phyloP scores from a whole-genome alignment of 2,329 filamentous ascomycete genomes.

The Xylariaceae sp. region DNA sequence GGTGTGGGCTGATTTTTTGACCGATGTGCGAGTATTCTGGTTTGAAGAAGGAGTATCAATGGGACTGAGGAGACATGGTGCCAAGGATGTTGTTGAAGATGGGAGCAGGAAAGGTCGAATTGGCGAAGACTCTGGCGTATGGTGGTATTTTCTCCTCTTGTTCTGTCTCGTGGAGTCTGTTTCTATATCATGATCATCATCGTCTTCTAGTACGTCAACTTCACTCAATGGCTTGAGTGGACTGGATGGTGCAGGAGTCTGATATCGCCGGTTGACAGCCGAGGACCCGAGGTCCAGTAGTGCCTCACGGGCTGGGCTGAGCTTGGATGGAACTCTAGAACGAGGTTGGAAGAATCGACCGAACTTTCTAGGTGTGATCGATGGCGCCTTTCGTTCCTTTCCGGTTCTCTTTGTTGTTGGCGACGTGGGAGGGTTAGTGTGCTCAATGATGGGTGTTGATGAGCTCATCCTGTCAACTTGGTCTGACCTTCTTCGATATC shows the following conservation, averaged over 20 bases:
- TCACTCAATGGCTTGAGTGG: slow-evolving; percentile 34
- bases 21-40: too few relatives aligned
- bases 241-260: slow-evolving; percentile 37
- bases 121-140: slow-evolving; percentile 38
- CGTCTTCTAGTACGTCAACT: slow-evolving; percentile 8
- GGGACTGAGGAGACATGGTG: slow-evolving; percentile 34
- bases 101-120: slow-evolving; percentile 26
- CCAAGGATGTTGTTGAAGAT: slow-evolving; percentile 3
- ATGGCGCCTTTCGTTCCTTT: slow-evolving; percentile 48
- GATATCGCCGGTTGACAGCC: slow-evolving; percentile 36
- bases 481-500: neutral
- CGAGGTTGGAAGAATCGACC: slow-evolving; percentile 51
- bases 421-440: slow-evolving; percentile 14
- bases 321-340: slow-evolving; percentile 35
- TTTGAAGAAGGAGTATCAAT: slow-evolving; percentile 27
- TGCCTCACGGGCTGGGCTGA: slow-evolving; percentile 37
- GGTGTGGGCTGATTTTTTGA: too few relatives aligned
- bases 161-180: slow-evolving; percentile 18
- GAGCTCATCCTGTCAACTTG: slow-evolving; percentile 12
- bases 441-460: slow-evolving; percentile 10
- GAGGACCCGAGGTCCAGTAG: slow-evolving; percentile 39
- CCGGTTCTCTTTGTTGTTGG: slow-evolving; percentile 25
- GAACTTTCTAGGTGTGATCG: slow-evolving; percentile 53
- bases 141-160: slow-evolving; percentile 38
- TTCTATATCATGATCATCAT: too few relatives aligned